phyloP scores from a whole-genome alignment of 2,329 filamentous ascomycete genomes.

The Zelopaecilomyces penicillatus region DNA sequence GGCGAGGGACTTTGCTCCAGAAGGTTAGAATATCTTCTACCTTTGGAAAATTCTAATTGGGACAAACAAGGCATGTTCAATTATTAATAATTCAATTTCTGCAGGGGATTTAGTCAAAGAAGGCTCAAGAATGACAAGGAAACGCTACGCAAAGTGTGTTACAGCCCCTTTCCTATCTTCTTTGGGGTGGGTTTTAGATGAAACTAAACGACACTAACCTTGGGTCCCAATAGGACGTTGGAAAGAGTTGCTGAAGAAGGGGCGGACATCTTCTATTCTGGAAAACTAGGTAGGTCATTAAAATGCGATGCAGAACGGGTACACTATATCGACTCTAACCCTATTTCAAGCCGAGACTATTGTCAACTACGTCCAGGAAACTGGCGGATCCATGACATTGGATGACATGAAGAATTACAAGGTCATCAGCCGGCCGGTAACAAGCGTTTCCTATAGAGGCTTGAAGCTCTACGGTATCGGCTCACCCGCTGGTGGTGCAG shows the following conservation, averaged over 20 bases:
- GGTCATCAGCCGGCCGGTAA: slow-evolving; percentile 54
- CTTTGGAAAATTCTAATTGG: no score
- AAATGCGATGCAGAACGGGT: neutral
- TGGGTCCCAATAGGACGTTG: slow-evolving; percentile 43
- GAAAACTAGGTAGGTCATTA: slow-evolving; percentile 44
- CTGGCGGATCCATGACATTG: slow-evolving; percentile 79
- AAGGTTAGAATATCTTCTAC: slow-evolving; percentile 36
- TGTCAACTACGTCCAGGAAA: slow-evolving; percentile 56
- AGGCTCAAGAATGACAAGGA: slow-evolving; percentile 72
- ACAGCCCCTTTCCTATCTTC: neutral
- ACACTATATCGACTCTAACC: slow-evolving; percentile 6
- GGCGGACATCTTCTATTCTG: slow-evolving; percentile 64
- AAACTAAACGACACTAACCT: slow-evolving; percentile 2
- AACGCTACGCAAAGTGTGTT: slow-evolving; percentile 58
- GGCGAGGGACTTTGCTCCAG: slow-evolving; percentile 82
- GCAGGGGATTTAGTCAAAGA: slow-evolving; percentile 55
- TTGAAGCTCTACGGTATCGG: slow-evolving; percentile 61
- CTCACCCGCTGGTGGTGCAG: slow-evolving; percentile 69
- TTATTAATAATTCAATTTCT: neutral
- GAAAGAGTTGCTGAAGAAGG: slow-evolving; percentile 68
- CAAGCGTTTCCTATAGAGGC: slow-evolving; percentile 58
- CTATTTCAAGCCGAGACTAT: slow-evolving; percentile 55
- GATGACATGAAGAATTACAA: slow-evolving; percentile 68
- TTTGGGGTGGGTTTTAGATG: neutral
- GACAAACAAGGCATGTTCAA: no score